Base-by-base conservation (phyloP, 2,329 filamentous ascomycete species). In the Chaetothyriales sp. region DNA sequence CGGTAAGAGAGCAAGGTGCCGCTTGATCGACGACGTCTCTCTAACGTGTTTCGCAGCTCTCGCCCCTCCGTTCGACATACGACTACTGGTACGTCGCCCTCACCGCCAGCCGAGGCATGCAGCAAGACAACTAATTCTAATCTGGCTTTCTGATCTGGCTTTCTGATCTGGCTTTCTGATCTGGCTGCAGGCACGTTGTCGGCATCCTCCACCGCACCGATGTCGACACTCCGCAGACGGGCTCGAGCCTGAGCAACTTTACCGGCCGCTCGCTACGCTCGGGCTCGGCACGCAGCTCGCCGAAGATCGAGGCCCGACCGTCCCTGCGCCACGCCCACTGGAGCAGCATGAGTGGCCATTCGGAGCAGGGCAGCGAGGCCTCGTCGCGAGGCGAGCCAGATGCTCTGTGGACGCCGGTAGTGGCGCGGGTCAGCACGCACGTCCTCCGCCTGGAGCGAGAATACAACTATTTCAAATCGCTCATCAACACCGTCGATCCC, bases 401-500 rank as follows among this genome's bases (percentile, higher is more conserved):
- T 45, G 55, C 48, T 25, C 57, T 65, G 61, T 71, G 80, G 67
- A 76, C 81, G 55, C 76, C 77, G 6, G 82, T 95, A 5, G 74
- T 95, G 25, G 90, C 89, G 44, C 82, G 88, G 19, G 76, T 95
- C 45, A 95, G 89, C 0, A 83, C 80, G 56, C 87, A 95, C 68
- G 77, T 83, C 15, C 73, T 95, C 49, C 81, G 89, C 6, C 80
- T 95, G 60, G 89, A 97, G 71, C 77, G 89, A 56, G 84, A 90
- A 52, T 95, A 85, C 63, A 86, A 94, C 61, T 85, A 92, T 59
- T 80, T 83, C 63, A 87, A 85, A 67, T 80, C 75, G 54, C 73
- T 95, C 47, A 80, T 82, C 43, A 74, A 78, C 51, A 81, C 81
- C 13, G 82, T 81, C 22, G 87, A 94, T 64, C 83, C 83, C 0